Conservation (phyloP, 345 rosid species). For the Brassica juncea region DNA sequence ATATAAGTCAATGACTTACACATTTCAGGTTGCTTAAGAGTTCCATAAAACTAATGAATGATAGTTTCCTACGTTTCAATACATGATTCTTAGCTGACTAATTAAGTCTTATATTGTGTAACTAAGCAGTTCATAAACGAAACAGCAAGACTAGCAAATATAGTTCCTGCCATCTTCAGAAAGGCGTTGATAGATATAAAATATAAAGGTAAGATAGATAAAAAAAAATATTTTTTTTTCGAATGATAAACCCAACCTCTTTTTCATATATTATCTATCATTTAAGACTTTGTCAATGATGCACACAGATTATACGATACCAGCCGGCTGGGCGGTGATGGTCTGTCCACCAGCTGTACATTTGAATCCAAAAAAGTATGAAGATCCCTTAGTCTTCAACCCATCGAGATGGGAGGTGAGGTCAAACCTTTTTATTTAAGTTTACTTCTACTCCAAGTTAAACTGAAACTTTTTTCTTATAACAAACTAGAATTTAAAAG, state of each 20-base stretch:
- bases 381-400: slow-evolving; percentile 79
- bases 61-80: background rate
- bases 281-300: slow-evolving; percentile 27
- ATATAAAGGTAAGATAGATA: slow-evolving; percentile 59
- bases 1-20: slow-evolving; percentile 94
- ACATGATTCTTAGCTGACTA: slow-evolving; percentile 12
- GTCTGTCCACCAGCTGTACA: slow-evolving; percentile 98
- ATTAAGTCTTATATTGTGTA: slow-evolving; percentile 25
- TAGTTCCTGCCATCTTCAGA: slow-evolving; percentile 94
- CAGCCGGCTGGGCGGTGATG: slow-evolving; percentile 98
- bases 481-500: background rate
- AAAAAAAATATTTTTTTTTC: background rate
- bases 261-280: slow-evolving; percentile 31
- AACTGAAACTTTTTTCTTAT: background rate
- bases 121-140: slow-evolving; percentile 78
- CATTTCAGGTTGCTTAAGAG: slow-evolving; percentile 71
- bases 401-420: slow-evolving; percentile 98
- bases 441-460: slow-evolving; percentile 28
- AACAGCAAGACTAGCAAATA: slow-evolving; percentile 90
- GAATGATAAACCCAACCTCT: background rate
- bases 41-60: background rate
- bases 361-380: slow-evolving; percentile 70
- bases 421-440: slow-evolving; percentile 11
- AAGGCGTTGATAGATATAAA: slow-evolving; percentile 69
- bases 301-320: slow-evolving; percentile 74